Evolutionary conservation across 1,284 basidiomycete species (phyloP), one percentile per base, ranked within the genome.

Genomic region (Boletus smithii): DNA sequence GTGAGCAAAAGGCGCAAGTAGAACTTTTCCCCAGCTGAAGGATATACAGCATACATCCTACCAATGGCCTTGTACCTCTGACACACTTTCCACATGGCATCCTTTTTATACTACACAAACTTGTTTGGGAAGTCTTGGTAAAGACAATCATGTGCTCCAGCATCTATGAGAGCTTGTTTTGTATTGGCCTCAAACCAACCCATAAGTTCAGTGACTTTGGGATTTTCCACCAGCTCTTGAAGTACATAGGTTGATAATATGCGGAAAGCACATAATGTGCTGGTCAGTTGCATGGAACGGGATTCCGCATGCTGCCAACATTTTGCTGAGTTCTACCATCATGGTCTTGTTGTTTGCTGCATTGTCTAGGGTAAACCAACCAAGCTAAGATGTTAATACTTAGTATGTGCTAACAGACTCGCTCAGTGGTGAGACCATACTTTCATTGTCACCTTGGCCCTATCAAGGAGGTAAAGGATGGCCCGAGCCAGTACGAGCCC

Each of bases 141-240:
- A 0, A 64, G 63, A 26, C 49, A 48, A 7, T 58, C 38, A 0
- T 59, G 53, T 5, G 70, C 70, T 13, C 55, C 33, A 31, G 54
- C 51, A 1, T 59, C 63, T 8, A 62, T 50, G 4, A 23, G 8
- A 0, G 51, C 54, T 11, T 24, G 26, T 42, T 65, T 50, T 0
- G 47, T 36, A 53, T 76, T 75, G 4, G 68, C 67, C 5, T 61
- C 56, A 54, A 76, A 76, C 50, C 60, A 76, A 3, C 60, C 70
- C 6, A 67, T 70, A 0, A 52, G 17, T 5, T 48, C 60, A 0
- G 69, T 72, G 14, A 55, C 27, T 9, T 61, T 49, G 35, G 8
- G 2, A 36, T 36, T 36, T 7, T 30, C 13, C 5, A 30, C 29
- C 29, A 30, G 13, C 8, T 27, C 26, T 9, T 27, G n/a, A n/a